Evolutionary conservation across 192 early-diverging fungal species (phyloP).

Genomic region (Coemansia javaensis): DNA sequence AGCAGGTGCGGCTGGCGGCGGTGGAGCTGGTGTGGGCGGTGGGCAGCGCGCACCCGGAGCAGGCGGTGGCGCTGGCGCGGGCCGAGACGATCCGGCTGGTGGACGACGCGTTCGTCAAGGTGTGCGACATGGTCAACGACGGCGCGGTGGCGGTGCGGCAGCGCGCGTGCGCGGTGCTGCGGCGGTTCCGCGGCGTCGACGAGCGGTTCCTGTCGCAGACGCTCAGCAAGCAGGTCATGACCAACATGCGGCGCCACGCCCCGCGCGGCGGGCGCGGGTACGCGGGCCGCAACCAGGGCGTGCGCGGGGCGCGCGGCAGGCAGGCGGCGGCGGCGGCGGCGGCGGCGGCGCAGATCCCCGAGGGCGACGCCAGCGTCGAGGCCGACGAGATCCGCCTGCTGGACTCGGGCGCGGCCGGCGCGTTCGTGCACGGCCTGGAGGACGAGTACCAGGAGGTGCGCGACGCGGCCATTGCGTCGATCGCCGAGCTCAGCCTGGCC

Average conservation of each 20-base stretch:
- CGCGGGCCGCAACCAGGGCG: conserved; percentile 13
- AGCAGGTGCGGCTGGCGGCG: conserved; percentile 67
- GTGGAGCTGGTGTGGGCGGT: conserved; percentile 64
- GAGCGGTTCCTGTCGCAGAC: conserved; percentile 60
- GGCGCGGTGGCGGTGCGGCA: conserved; percentile 62
- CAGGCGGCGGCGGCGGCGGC: no score
- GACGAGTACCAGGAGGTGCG: conserved; percentile 91
- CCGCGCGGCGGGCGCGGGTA: conserved; percentile 23
- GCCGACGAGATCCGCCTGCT: conserved; percentile 64
- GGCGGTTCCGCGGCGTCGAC: conserved; percentile 61
- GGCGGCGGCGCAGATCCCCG: conserved; percentile 14
- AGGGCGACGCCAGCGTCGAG: conserved; percentile 60
- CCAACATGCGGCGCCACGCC: conserved; percentile 49
- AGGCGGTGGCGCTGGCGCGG: conserved; percentile 38
- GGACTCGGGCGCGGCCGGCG: conserved; percentile 82
- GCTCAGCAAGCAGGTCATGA: conserved; percentile 77
- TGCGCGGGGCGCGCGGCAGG: conserved; percentile 7
- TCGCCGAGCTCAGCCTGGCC: conserved; percentile 69
- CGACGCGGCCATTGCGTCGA: conserved; percentile 80
- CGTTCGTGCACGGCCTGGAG: conserved; percentile 93
- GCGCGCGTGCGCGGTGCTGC: conserved; percentile 67
- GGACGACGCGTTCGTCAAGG: conserved; percentile 73
- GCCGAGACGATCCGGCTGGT: conserved; percentile 45
- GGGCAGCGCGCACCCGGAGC: conserved; percentile 50
- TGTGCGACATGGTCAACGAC: conserved; percentile 83